Percentiles rank a stretch among this genome's conserved stretches.
Evolutionary conservation across 768 basidiomycete genomes (phyloP).

Genomic region (Mycena vitilis): DNA sequence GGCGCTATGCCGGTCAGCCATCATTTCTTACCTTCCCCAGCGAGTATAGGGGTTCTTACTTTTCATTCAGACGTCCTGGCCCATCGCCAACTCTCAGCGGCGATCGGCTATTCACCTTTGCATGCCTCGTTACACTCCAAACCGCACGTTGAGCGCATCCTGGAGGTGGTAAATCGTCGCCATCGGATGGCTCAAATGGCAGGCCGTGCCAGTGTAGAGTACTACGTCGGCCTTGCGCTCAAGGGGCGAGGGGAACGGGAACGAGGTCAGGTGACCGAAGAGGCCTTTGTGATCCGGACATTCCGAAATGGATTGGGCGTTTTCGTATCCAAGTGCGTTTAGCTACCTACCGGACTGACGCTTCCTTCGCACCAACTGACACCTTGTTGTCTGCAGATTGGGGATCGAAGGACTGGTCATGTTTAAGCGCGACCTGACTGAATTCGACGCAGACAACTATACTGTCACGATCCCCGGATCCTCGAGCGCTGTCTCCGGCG

Average conservation of each 20-base stretch:
- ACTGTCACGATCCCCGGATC: conserved; percentile 75
- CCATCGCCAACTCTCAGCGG: conserved; percentile 92
- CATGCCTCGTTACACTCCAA: conserved; percentile 92
- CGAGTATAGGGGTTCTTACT: neutral
- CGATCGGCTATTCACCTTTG: conserved; percentile 85
- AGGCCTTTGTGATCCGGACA: conserved; percentile 92
- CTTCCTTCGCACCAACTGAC: neutral
- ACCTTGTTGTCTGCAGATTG: conserved; percentile 60
- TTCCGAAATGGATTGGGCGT: conserved; percentile 98
- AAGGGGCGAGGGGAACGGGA: conserved; percentile 67
- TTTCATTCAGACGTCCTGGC: conserved; percentile 77
- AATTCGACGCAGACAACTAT: conserved; percentile 94
- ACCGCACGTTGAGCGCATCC: conserved; percentile 84
- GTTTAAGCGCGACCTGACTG: conserved; percentile 85
- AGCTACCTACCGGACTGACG: conserved; percentile 1
- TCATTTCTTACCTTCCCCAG: neutral
- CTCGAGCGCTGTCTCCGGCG: conserved; percentile 35
- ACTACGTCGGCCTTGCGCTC: conserved; percentile 94
- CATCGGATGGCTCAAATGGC: conserved; percentile 99
- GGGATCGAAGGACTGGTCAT: conserved; percentile 95
- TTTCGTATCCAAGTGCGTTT: conserved; percentile 89
- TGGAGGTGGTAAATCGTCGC: conserved; percentile 89
- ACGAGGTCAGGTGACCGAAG: conserved; percentile 68
- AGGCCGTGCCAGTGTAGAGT: conserved; percentile 94
- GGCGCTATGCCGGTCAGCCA: conserved; percentile 88